Evolutionary conservation across 331 rosid genomes (phyloP).

Genomic region (Pyrus hybrid): DNA sequence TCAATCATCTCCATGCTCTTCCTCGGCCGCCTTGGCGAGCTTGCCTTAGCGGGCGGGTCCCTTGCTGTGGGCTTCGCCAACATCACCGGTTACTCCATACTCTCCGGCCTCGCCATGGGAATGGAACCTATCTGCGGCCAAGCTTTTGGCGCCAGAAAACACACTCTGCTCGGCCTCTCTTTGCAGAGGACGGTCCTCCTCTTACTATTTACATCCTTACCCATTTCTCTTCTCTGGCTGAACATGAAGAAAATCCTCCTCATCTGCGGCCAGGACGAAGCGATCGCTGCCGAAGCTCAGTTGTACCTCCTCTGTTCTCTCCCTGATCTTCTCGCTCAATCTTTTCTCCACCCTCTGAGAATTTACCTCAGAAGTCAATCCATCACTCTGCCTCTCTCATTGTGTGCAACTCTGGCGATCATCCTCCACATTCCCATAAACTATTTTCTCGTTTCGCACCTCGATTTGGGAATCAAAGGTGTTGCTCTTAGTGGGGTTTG

Average conservation of each 20-base stretch:
- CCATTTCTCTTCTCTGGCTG: slow-evolving; percentile 79
- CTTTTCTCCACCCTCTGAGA: slow-evolving; percentile 79
- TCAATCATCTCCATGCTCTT: slow-evolving; percentile 96
- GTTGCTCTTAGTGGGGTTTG: slow-evolving; percentile 74
- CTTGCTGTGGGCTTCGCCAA: slow-evolving; percentile 84
- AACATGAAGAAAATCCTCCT: slow-evolving; percentile 58
- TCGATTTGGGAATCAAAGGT: slow-evolving; percentile 60
- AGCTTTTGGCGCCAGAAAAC: slow-evolving; percentile 76
- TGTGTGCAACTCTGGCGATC: slow-evolving; percentile 60
- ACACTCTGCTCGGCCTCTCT: slow-evolving; percentile 58
- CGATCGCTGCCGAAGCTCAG: slow-evolving; percentile 70
- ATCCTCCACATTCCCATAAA: slow-evolving; percentile 76
- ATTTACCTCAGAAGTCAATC: slow-evolving; percentile 80
- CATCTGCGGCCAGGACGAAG: slow-evolving; percentile 55
- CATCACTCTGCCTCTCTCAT: slow-evolving; percentile 75
- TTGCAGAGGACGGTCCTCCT: slow-evolving; percentile 68
- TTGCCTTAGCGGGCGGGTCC: slow-evolving; percentile 85
- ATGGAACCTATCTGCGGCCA: slow-evolving; percentile 96
- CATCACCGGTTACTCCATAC: slow-evolving; percentile 94
- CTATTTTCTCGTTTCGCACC: slow-evolving; percentile 45
- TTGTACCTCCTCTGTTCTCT: slow-evolving; percentile 58
- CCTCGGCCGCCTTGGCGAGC: slow-evolving; percentile 76
- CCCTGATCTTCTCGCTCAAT: slow-evolving; percentile 87
- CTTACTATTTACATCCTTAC: slow-evolving; percentile 45
- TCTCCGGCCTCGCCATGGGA: slow-evolving; percentile 84